Conservation (phyloP, 768 basidiomycete species). For the Tylopilus rubrobrunneus region DNA sequence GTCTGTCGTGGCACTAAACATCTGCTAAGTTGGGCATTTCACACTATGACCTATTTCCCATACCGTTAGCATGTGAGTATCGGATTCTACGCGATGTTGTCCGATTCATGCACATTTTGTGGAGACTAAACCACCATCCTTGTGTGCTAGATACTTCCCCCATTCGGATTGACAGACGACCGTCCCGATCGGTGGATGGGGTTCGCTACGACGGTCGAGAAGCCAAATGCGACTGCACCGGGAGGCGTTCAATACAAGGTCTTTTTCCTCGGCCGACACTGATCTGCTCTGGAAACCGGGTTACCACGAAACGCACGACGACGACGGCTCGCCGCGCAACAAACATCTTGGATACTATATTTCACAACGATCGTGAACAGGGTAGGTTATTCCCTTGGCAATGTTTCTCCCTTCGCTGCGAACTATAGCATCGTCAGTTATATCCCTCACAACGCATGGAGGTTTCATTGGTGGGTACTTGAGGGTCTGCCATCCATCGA, state of each 20-base stretch:
- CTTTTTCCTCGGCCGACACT: constrained; percentile 60
- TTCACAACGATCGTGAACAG: neutral
- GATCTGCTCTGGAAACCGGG: constrained; percentile 50
- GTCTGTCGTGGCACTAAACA: neutral
- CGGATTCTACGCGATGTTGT: neutral
- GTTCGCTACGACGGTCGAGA: constrained; percentile 36
- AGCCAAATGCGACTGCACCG: constrained; percentile 25
- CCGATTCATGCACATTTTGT: neutral
- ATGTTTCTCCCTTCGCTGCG: neutral
- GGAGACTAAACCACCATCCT: neutral
- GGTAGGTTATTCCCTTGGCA: neutral
- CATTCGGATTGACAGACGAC: constrained; percentile 2
- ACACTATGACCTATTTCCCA: no score
- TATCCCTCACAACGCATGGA: constrained; percentile 63
- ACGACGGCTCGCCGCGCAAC: neutral
- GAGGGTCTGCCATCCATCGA: constrained; percentile 38
- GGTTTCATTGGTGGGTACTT: constrained; percentile 60
- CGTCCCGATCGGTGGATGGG: constrained; percentile 46
- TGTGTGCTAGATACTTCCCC: constrained; percentile 2
- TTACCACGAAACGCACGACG: constrained; percentile 5
- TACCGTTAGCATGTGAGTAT: neutral
- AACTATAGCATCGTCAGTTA: constrained; percentile 35
- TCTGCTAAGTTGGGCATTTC: neutral
- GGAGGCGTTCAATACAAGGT: constrained; percentile 39
- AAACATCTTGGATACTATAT: neutral